phyloP scores from a whole-genome alignment of 192 early-diverging fungal genomes.

The Funneliformis geosporum region DNA sequence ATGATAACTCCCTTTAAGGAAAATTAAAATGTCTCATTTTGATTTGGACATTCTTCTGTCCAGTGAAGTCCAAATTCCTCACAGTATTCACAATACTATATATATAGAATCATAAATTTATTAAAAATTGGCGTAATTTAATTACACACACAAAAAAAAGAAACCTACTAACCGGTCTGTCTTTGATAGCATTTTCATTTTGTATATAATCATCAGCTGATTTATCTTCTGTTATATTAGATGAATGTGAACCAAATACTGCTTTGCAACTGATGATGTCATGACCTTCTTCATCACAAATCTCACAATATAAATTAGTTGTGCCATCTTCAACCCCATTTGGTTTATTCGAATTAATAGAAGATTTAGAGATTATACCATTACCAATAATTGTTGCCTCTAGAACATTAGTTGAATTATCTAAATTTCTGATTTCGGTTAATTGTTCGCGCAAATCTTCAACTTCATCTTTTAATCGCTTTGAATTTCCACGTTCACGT shows the following conservation, averaged over 20 bases:
- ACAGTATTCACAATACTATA: constrained; percentile 76
- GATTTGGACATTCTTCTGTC: constrained; percentile 72
- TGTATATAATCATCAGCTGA: background rate
- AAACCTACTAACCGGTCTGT: constrained; percentile 46
- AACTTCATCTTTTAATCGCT: constrained; percentile 50
- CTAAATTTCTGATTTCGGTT: constrained; percentile 38
- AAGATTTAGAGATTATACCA: background rate
- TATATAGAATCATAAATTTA: constrained; percentile 31
- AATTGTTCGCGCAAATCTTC: constrained; percentile 55
- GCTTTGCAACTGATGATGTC: constrained; percentile 61
- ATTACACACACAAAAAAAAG: too few relatives aligned
- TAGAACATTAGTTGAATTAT: background rate
- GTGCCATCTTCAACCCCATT: background rate
- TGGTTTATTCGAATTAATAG: background rate
- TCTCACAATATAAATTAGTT: constrained; percentile 56
- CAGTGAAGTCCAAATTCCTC: constrained; percentile 69
- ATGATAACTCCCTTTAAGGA: background rate
- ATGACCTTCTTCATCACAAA: constrained; percentile 69
- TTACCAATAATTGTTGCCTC: background rate
- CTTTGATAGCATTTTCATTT: constrained; percentile 32
- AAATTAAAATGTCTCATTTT: constrained; percentile 66
- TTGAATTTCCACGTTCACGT: constrained; percentile 46
- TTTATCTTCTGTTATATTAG: background rate
- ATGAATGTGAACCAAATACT: constrained; percentile 41
- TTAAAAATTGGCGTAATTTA: too few relatives aligned